Evolutionary conservation across 441 rosid genomes (phyloP).

Genomic region (Pelargonium citronellum): DNA sequence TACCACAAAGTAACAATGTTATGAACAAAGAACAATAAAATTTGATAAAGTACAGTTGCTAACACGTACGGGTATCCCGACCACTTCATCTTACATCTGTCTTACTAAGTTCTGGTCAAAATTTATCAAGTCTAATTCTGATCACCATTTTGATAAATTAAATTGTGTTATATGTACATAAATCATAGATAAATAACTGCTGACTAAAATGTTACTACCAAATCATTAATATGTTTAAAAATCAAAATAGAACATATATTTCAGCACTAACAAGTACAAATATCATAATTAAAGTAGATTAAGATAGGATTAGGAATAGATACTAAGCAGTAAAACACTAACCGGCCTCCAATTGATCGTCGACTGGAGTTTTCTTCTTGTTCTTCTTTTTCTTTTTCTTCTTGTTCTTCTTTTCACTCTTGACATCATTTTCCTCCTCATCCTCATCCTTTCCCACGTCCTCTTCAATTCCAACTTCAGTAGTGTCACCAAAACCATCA

Average conservation of each 20-base stretch:
- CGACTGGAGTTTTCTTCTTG: slow-evolving; percentile 30
- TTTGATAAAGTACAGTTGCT: background rate
- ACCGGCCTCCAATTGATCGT: slow-evolving; percentile 44
- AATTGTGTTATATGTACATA: background rate
- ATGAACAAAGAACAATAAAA: background rate
- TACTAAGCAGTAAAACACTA: slow-evolving; percentile 23
- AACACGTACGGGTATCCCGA: background rate
- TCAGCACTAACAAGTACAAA: background rate
- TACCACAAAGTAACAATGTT: background rate
- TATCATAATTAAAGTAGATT: background rate
- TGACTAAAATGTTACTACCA: background rate
- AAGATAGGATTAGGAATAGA: background rate
- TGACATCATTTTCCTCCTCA: slow-evolving; percentile 23
- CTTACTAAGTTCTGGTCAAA: background rate
- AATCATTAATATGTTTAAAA: background rate
- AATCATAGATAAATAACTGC: background rate
- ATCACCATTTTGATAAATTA: background rate
- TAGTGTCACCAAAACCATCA: slow-evolving; percentile 26
- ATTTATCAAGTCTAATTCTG: background rate
- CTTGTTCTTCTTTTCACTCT: slow-evolving; percentile 24
- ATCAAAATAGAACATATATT: background rate
- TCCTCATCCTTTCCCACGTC: background rate
- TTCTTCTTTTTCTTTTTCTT: slow-evolving; percentile 38
- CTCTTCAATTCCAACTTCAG: slow-evolving; percentile 21
- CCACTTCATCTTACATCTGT: background rate